A percentile compares a stretch with the other conserved stretches of the same genome.
Conservation (phyloP, 805 yeast genomes). For the Tetrapisispora fleetii region DNA sequence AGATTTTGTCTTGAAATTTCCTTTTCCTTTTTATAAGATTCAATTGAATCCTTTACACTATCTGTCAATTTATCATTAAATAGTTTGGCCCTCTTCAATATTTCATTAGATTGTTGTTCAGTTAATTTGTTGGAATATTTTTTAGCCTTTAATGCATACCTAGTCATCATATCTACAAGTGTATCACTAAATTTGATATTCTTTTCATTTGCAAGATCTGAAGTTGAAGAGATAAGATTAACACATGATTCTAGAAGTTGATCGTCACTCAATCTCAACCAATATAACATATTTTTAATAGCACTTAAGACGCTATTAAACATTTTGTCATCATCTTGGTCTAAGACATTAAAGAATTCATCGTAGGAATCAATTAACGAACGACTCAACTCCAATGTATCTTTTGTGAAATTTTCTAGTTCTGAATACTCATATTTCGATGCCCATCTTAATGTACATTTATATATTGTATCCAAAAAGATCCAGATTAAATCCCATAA, state of each 20-base stretch:
- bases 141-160: conserved; percentile 56
- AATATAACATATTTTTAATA: conserved; percentile 56
- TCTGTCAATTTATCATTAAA: conserved; percentile 49
- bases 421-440: conserved; percentile 42
- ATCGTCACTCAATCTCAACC: conserved; percentile 77
- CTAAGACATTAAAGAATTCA: conserved; percentile 33
- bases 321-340: conserved; percentile 30
- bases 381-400: conserved; percentile 70
- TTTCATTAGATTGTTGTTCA: conserved; percentile 53
- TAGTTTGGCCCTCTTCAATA: conserved; percentile 49
- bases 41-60: conserved; percentile 36
- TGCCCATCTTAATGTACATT: conserved; percentile 70
- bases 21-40: conserved; percentile 28
- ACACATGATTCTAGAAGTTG: conserved; percentile 63
- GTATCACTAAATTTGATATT: conserved; percentile 41
- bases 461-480: conserved; percentile 58
- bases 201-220: conserved; percentile 53
- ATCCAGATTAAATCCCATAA: conserved; percentile 72
- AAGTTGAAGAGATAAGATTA: conserved; percentile 50
- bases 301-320: conserved; percentile 50
- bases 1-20: conserved; percentile 8
- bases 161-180: conserved; percentile 47
- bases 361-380: conserved; percentile 56
- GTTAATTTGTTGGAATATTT: conserved; percentile 61
- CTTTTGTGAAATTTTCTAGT: conserved; percentile 76